A percentile compares a stretch with the other conserved stretches of the same genome.
Evolutionary conservation across 257 asterid genomes (phyloP).

Genomic region (Ligustrum vulgare): DNA sequence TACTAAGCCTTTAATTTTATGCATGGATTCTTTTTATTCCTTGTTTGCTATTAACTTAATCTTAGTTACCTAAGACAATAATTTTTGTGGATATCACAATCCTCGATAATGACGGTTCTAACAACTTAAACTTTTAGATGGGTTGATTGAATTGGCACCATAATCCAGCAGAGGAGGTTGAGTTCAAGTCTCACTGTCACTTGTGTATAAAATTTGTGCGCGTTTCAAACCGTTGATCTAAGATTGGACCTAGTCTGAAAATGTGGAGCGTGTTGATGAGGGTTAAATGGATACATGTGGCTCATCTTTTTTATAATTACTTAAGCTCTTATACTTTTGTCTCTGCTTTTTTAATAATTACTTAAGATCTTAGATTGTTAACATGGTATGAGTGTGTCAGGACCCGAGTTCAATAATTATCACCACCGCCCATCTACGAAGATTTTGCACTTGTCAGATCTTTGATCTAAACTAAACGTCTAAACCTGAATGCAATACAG

Average conservation of each 20-base stretch:
- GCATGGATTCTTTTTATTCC: neutral
- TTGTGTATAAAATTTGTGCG: neutral
- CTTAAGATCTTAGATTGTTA: neutral
- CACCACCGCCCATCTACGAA: neutral
- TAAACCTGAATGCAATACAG: neutral
- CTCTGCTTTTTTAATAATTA: neutral
- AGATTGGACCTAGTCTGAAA: neutral
- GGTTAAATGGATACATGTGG: neutral
- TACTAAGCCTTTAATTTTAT: neutral
- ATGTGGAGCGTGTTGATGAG: neutral
- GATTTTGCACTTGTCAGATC: neutral
- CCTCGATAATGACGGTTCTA: neutral
- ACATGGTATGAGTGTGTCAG: neutral
- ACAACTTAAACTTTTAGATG: neutral
- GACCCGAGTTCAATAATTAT: neutral
- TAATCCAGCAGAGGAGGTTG: neutral
- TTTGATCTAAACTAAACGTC: neutral
- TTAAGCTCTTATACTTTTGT: neutral
- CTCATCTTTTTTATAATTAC: neutral
- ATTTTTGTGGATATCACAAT: neutral
- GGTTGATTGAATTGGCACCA: neutral
- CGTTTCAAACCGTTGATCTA: neutral
- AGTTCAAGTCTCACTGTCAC: neutral
- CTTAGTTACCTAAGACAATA: neutral
- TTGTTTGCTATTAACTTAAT: neutral